Conservation (phyloP, 179 eudicot species). For the Silene noctiflora region DNA sequence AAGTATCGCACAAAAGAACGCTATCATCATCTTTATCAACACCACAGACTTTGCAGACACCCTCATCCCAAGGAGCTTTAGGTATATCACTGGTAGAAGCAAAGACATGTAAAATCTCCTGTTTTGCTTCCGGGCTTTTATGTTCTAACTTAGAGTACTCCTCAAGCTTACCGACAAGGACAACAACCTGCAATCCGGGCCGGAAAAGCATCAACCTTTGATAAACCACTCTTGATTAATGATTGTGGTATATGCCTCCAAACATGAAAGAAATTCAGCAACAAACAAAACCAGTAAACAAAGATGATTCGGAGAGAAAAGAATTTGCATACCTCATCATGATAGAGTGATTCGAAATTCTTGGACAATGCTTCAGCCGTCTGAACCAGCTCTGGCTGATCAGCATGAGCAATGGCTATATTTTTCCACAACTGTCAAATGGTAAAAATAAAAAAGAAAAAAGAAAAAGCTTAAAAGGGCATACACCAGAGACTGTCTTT, state of each 20-base stretch:
- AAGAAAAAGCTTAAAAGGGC: not conserved
- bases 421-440: conserved; percentile 71
- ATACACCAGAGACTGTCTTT: too few relatives aligned
- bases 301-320: not conserved
- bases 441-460: too few relatives aligned
- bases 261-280: too few relatives aligned
- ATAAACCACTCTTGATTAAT: not conserved
- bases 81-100: conserved; percentile 56
- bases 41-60: conserved; percentile 94
- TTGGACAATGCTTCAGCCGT: conserved; percentile 53
- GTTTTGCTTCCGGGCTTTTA: conserved; percentile 45
- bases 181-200: conserved; percentile 54
- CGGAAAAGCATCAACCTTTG: conserved; percentile 6
- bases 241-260: not conserved
- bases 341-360: conserved; percentile 63
- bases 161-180: conserved; percentile 43
- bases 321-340: conserved; percentile 60
- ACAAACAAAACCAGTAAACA: not conserved
- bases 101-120: conserved; percentile 49
- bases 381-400: conserved; percentile 57
- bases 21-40: conserved; percentile 90
- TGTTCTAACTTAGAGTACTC: conserved; percentile 33
- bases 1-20: conserved; percentile 84
- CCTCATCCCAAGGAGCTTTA: conserved; percentile 94
- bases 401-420: conserved; percentile 55